Evolutionary conservation across 2,329 filamentous ascomycete genomes (phyloP).

Genomic region (Scolecobasidium constrictum): DNA sequence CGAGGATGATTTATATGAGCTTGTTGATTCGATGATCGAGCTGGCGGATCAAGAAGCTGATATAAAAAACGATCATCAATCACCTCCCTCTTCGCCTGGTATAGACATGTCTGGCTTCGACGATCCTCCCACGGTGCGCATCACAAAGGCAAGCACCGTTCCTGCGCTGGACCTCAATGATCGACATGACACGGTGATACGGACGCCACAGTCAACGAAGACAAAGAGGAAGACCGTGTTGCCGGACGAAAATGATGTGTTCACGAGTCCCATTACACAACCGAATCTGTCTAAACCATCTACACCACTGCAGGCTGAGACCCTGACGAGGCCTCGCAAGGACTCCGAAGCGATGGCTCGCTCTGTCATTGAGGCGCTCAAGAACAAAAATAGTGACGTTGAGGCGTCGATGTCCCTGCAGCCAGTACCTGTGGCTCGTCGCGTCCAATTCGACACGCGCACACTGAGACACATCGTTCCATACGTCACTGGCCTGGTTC

Average conservation of each 20-base stretch:
- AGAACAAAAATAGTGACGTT: conserved; percentile 25
- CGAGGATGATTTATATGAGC: conserved; percentile 57
- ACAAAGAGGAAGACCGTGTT: conserved; percentile 10
- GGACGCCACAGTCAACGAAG: conserved; percentile 4
- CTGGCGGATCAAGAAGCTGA: conserved; percentile 61
- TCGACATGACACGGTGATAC: conserved; percentile 2
- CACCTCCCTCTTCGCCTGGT: conserved; percentile 43
- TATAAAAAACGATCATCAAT: conserved; percentile 37
- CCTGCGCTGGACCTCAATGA: background rate
- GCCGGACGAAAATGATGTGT: conserved; percentile 10
- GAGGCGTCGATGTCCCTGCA: conserved; percentile 14
- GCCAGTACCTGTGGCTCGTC: conserved; percentile 26
- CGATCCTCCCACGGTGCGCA: conserved; percentile 20
- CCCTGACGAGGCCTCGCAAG: conserved; percentile 36
- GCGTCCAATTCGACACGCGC: conserved; percentile 56
- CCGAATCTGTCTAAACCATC: conserved; percentile 16
- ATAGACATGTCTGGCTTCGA: conserved; percentile 50
- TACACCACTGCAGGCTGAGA: conserved; percentile 14
- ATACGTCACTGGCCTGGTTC: conserved; percentile 36
- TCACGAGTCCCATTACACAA: conserved; percentile 4
- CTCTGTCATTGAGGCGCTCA: conserved; percentile 50
- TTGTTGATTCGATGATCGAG: conserved; percentile 79
- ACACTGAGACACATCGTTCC: conserved; percentile 52
- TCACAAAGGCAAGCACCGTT: background rate
- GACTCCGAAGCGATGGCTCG: conserved; percentile 49